These are phyloP conservation scores for Pyrus communis DNA, from an alignment of 306 rosid species.

Conservation along the genomic window DNA sequence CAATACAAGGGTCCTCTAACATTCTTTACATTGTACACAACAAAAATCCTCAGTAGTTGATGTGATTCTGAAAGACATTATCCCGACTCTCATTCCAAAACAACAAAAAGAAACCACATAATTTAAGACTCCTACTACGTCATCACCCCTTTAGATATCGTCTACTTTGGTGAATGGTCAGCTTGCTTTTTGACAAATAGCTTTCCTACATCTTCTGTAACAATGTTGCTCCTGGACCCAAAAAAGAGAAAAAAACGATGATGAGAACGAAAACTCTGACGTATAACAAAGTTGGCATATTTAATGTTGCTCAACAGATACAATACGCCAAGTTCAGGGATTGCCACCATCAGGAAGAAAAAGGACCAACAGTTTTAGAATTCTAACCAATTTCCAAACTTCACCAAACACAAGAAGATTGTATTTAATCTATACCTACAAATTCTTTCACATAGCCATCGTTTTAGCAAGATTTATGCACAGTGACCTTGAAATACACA, in stretches of 20 bases:
- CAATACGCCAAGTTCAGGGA: background rate
- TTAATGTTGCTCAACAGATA: background rate
- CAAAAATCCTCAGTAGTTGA: conserved; percentile 9
- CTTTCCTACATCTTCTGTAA: conserved; percentile 85
- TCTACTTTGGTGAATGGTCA: conserved; percentile 29
- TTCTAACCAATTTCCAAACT: background rate
- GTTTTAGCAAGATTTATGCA: background rate
- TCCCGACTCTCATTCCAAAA: conserved; percentile 9
- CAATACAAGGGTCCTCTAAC: conserved; percentile 3
- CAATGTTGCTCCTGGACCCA: conserved; percentile 73
- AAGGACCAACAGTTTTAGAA: background rate
- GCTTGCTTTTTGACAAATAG: conserved; percentile 67
- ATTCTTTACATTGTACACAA: conserved; percentile 23
- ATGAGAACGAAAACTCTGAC: background rate
- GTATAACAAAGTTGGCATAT: background rate
- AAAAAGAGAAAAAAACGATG: conserved; percentile 14
- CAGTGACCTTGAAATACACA: background rate
- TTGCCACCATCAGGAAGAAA: background rate
- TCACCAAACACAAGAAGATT: background rate
- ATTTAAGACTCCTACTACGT: conserved; percentile 2
- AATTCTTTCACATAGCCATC: background rate
- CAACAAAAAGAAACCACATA: background rate
- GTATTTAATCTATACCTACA: background rate
- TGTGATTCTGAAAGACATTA: background rate
- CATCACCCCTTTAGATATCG: conserved; percentile 12